These are phyloP conservation scores for Pichia nanzhaoensis DNA, from an alignment of 805 yeast species.

Conservation along the genomic window DNA sequence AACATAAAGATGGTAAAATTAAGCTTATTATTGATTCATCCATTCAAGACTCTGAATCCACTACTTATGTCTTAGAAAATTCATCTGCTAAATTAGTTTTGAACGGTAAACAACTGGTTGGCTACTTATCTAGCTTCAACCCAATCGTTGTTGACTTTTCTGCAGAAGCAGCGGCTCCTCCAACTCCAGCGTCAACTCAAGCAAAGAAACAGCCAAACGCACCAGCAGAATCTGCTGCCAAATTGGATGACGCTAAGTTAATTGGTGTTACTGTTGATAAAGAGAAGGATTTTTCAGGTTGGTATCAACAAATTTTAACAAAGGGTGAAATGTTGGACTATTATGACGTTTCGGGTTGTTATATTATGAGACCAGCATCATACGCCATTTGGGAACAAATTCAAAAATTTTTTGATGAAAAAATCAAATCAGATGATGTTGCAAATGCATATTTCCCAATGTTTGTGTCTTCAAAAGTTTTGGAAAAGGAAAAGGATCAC, in stretches of 20 bases:
- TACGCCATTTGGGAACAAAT: conserved; percentile 92
- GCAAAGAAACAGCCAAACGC: conserved; percentile 30
- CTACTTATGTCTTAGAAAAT: conserved; percentile 39
- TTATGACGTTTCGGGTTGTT: conserved; percentile 98
- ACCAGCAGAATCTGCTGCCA: conserved; percentile 36
- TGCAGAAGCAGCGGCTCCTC: conserved; percentile 36
- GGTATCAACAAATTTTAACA: conserved; percentile 95
- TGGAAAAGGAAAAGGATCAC: conserved; percentile 97
- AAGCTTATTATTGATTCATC: conserved; percentile 53
- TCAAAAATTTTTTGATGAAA: conserved; percentile 75
- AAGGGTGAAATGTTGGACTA: conserved; percentile 98
- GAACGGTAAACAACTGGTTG: conserved; percentile 39
- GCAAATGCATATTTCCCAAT: conserved; percentile 96
- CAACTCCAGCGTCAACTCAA: conserved; percentile 22
- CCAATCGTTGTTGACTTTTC: conserved; percentile 48
- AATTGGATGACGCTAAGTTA: conserved; percentile 76
- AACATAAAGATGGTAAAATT: conserved; percentile 47
- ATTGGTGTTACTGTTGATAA: conserved; percentile 96
- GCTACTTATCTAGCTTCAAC: conserved; percentile 47
- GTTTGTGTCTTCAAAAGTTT: conserved; percentile 89
- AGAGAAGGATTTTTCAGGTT: conserved; percentile 83
- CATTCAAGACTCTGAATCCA: conserved; percentile 35
- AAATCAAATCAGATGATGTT: conserved; percentile 85
- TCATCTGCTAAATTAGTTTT: conserved; percentile 46
- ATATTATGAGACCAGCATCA: conserved; percentile 93